phyloP scores from a whole-genome alignment of 2,329 filamentous ascomycete genomes.

The Colletotrichum horii region DNA sequence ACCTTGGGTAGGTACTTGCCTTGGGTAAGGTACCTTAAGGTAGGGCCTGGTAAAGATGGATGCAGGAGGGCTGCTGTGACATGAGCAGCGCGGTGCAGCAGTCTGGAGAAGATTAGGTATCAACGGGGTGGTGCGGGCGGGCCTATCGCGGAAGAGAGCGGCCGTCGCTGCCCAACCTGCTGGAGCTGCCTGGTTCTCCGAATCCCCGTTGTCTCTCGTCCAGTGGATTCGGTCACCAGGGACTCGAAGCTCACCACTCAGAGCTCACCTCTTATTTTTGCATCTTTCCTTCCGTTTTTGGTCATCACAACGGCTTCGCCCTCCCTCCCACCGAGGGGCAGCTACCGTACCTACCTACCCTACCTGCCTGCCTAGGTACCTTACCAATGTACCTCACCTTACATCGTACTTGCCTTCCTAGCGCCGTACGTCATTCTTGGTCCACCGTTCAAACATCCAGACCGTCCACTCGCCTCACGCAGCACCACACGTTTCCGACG shows the following conservation, averaged over 20 bases:
- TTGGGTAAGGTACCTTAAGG: neutral
- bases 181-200: neutral
- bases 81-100: neutral
- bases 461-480: neutral
- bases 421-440: slow-evolving; percentile 2
- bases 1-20: neutral
- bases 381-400: neutral
- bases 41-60: neutral
- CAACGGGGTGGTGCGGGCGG: neutral
- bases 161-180: slow-evolving; percentile 25
- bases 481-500: neutral
- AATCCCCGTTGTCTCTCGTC: neutral
- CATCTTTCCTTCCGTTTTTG: slow-evolving; percentile 18
- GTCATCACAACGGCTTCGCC: slow-evolving; percentile 14
- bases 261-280: slow-evolving; percentile 8
- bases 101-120: slow-evolving; percentile 6
- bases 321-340: neutral
- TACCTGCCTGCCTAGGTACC: neutral
- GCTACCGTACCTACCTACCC: neutral
- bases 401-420: neutral
- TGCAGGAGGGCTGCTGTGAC: neutral
- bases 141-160: slow-evolving; percentile 15
- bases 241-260: slow-evolving; percentile 4
- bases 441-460: neutral
- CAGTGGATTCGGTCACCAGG: slow-evolving; percentile 15